Conservation (phyloP, 257 asterid species). For the Rauvolfia tetraphylla region DNA sequence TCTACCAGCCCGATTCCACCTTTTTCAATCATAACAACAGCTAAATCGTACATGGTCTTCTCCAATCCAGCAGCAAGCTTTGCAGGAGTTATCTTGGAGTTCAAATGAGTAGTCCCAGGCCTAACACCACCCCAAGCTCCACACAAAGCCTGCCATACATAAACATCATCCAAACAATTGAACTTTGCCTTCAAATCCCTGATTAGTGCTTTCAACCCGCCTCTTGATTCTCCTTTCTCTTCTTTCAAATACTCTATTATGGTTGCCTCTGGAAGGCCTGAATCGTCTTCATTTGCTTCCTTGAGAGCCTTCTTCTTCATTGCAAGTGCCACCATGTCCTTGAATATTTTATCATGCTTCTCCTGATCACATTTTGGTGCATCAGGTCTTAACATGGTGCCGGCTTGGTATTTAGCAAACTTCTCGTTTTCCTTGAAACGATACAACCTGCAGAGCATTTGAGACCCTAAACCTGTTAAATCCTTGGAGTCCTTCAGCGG, state of each 20-base stretch:
- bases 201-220: slow-evolving; percentile 38
- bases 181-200: slow-evolving; percentile 58
- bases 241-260: slow-evolving; percentile 33
- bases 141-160: slow-evolving; percentile 91
- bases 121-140: slow-evolving; percentile 97
- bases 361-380: slow-evolving; percentile 35
- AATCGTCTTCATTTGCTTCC: slow-evolving; percentile 10
- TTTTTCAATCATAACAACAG: slow-evolving; percentile 76
- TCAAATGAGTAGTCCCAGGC: slow-evolving; percentile 45
- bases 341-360: slow-evolving; percentile 30
- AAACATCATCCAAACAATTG: slow-evolving; percentile 62
- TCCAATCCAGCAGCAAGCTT: slow-evolving; percentile 68
- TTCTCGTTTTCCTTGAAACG: slow-evolving; percentile 68
- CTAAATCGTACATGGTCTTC: slow-evolving; percentile 86
- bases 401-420: slow-evolving; percentile 38
- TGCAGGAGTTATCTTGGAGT: slow-evolving; percentile 51
- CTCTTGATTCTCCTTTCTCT: slow-evolving; percentile 16
- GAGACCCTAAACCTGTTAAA: slow-evolving; percentile 72
- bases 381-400: slow-evolving; percentile 28
- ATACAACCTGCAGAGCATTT: slow-evolving; percentile 82
- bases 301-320: slow-evolving; percentile 30
- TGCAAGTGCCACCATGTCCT: slow-evolving; percentile 31
- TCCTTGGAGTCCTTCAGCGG: slow-evolving; percentile 50
- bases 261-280: slow-evolving; percentile 43
- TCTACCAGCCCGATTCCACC: slow-evolving; percentile 83